Base-by-base conservation (phyloP, 2,329 filamentous ascomycete genomes). In the Penicillium sp. region DNA sequence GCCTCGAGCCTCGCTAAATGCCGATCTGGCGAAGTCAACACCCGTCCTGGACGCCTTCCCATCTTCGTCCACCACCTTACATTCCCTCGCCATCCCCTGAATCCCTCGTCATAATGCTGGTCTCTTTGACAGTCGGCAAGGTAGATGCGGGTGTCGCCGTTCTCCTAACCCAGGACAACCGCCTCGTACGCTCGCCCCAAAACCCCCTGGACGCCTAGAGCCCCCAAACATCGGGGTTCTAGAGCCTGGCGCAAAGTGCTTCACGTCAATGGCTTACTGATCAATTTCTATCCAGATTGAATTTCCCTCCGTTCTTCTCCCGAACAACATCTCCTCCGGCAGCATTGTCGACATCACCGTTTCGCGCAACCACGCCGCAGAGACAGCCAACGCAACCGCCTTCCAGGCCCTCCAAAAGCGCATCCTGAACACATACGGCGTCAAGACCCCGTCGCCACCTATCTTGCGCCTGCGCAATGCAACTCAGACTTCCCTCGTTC, bases 271-370 rank as follows among this genome's bases (percentile, higher is more conserved):
- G 16, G 11, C 15, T 33, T 35, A 36, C 41, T 45, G 45, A 48
- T 34, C 18, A 33, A 23, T 14, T 14, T 21, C 39, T 31, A 50
- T 28, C 11, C 65, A 97, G 91, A 97, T 98, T 65, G 93, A 98
- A 66, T 98, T 98, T 63, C 93, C 93, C 23, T 97, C 93, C 32
- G 95, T 98, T 53, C 86, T 98, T 34, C 83, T 98, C 11, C 93
- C 93, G 2, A 86, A 87, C 48, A 90, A 95, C 65, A 98, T 98
- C 68, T 84, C 87, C 47, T 95, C 89, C 11, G 93, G 93, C 56
- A 94, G 87, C 65, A 97, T 98, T 59, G 93, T 98, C 66, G 93
- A 98, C 69, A 97, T 98, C 68, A 89, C 88, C 47, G 93, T 98
- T 53, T 77, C 84, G 43, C 88, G 91, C 65, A 98, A 98, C 70